A percentile compares a stretch with the other conserved stretches of the same genome.
phyloP scores from a whole-genome alignment of 805 yeast genomes.

The Kuraishia molischiana region DNA sequence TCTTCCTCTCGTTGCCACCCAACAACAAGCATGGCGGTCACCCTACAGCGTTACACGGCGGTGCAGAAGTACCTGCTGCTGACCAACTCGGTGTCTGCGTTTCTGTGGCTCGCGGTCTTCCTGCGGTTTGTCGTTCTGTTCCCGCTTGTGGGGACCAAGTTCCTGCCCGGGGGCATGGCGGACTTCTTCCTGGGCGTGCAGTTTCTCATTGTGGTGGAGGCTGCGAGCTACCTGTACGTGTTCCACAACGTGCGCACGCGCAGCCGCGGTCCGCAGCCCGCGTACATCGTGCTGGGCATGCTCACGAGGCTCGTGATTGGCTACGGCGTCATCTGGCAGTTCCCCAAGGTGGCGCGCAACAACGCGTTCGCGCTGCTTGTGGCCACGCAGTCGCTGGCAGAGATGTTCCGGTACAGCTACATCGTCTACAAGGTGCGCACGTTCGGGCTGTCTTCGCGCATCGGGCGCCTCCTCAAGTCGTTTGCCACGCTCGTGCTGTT shows the following conservation, averaged over 20 bases:
- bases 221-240: conserved; percentile 10
- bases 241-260: conserved; percentile 6
- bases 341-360: conserved; percentile 17
- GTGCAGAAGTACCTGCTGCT: conserved; percentile 14
- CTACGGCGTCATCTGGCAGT: conserved; percentile 10
- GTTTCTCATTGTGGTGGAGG: conserved; percentile 9
- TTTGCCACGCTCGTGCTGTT: conserved; percentile 8
- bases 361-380: conserved; percentile 13
- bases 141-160: conserved; percentile 56
- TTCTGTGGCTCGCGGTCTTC: conserved; percentile 39
- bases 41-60: conserved; percentile 7
- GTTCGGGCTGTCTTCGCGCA: conserved; percentile 9
- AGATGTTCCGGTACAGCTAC: conserved; percentile 14
- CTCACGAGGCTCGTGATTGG: conserved; percentile 9
- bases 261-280: conserved; percentile 5
- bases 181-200: conserved; percentile 35
- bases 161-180: conserved; percentile 65
- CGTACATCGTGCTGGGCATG: conserved; percentile 4
- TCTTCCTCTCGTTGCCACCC: too few species aligned
- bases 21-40: too few species aligned
- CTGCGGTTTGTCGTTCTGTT: conserved; percentile 40
- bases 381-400: conserved; percentile 12
- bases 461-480: conserved; percentile 10
- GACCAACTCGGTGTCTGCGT: conserved; percentile 18
- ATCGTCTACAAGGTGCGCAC: conserved; percentile 17